A percentile compares a stretch with the other conserved stretches of the same genome.
phyloP scores from a whole-genome alignment of 2,329 filamentous ascomycete genomes.

The Pochonia chlamydosporia region DNA sequence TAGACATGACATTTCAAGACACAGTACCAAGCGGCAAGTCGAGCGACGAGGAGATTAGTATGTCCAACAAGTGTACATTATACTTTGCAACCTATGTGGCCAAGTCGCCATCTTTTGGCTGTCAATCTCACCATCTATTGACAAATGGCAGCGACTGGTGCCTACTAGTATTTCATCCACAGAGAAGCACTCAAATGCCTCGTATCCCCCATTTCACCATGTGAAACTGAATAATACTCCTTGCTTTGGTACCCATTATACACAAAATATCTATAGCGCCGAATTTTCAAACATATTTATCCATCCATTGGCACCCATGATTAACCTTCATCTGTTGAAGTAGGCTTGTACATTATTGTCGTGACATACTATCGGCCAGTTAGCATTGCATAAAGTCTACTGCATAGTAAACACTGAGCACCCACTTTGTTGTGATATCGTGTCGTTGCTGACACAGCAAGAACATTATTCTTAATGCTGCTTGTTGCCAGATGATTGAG shows the following conservation, averaged over 20 bases:
- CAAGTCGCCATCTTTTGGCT: too few relatives aligned
- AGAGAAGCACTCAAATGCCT: not conserved
- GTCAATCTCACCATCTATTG: too few relatives aligned
- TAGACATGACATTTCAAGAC: not conserved
- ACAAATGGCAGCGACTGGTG: not conserved
- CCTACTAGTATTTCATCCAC: not conserved
- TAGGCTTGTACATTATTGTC: constrained; percentile 95
- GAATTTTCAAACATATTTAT: not conserved
- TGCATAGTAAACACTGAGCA: not conserved
- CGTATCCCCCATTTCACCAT: not conserved
- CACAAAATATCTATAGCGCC: not conserved
- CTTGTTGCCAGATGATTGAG: constrained; percentile 95
- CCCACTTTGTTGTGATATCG: constrained; percentile 89
- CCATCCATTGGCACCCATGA: not conserved
- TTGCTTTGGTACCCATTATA: not conserved
- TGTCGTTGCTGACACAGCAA: constrained; percentile 95
- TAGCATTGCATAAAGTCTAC: not conserved
- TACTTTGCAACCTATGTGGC: too few relatives aligned
- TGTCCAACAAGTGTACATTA: too few relatives aligned
- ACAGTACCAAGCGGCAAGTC: too few relatives aligned
- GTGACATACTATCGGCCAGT: constrained; percentile 71
- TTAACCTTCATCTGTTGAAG: constrained; percentile 47
- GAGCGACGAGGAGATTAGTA: too few relatives aligned
- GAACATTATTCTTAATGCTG: constrained; percentile 93
- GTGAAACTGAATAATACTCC: not conserved